Conservation (phyloP, 129 eudicot genomes). For the Cynara cardunculus region DNA sequence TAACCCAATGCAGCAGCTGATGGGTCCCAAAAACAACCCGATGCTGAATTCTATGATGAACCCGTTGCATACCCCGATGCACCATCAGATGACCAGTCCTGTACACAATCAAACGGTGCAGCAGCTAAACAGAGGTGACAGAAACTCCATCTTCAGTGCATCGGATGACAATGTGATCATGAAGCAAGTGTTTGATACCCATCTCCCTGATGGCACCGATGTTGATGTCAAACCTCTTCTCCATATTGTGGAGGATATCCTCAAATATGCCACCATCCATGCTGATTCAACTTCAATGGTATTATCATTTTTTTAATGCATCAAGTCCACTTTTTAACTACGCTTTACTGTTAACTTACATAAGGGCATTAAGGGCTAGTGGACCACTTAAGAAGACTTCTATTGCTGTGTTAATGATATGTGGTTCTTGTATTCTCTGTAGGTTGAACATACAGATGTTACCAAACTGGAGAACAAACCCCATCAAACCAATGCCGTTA, state of each 20-base stretch:
- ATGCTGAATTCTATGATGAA: constrained; percentile 22
- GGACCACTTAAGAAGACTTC: background rate
- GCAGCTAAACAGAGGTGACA: constrained; percentile 31
- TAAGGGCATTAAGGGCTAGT: background rate
- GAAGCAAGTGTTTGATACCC: constrained; percentile 51
- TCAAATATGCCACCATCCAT: constrained; percentile 35
- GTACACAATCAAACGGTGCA: constrained; percentile 26
- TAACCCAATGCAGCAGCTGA: constrained; percentile 12
- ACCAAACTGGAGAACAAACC: constrained; percentile 28
- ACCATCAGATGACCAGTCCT: constrained; percentile 25
- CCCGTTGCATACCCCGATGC: constrained; percentile 23
- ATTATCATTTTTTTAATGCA: background rate
- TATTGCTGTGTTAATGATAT: constrained; percentile 11
- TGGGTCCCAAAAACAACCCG: constrained; percentile 30
- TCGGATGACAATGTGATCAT: constrained; percentile 61
- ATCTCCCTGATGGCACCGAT: constrained; percentile 57
- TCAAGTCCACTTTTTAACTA: background rate
- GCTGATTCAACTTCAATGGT: constrained; percentile 30
- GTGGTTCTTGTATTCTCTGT: background rate
- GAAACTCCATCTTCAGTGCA: constrained; percentile 46
- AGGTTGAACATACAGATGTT: constrained; percentile 28
- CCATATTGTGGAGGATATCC: constrained; percentile 52
- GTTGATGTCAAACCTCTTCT: constrained; percentile 59
- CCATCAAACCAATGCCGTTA: constrained; percentile 25
- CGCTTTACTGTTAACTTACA: background rate